Evolutionary conservation across 306 rosid species (phyloP), one percentile per base, ranked within the genome.

Genomic region (Abrus pulchellus): DNA sequence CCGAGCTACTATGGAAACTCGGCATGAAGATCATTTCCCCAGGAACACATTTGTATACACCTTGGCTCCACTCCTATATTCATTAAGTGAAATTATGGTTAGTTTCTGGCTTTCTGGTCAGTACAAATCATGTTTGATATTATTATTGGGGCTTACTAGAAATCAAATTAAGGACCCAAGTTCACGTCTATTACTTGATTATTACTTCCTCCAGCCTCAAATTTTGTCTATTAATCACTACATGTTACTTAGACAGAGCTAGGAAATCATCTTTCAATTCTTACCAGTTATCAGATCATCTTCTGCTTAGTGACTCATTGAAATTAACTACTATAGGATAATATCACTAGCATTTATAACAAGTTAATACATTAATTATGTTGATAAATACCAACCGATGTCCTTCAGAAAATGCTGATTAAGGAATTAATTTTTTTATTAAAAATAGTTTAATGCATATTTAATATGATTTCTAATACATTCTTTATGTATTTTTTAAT

Each of bases 1-100:
- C 83, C 33, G 64, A 48, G 72, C 68, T 83, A 76, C 78, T 78
- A 27, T 69, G 72, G 82, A 59, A 64, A 68, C 89, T 74, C 9
- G 90, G 90, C 71, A 78, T 83, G 74, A 85, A 86, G 45, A 85
- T 86, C 90, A 86, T 83, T 80, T 90, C 86, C 72, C 90, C 97
- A 3, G 78, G 74, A 56, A 85, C 89, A 65, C 82, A 60, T 81
- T 87, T 90, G 63, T 86, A 89, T 60, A 67, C 68, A 1, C 91
- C 85, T 2, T 33, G 4, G 72, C 93, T 87, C 91, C 91, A 84
- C 61, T 90, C 91, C 97, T 92, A 81, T 14, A 62, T 72, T 60
- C 66, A 83, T 5, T 63, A 77, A 77, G 65, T 13, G 44, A 33
- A 67, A 45, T 13, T 50, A 44, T 75, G 27, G 72, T 80, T 38